Base-by-base conservation (phyloP, 768 basidiomycete species). In the Obba rivulosa region DNA sequence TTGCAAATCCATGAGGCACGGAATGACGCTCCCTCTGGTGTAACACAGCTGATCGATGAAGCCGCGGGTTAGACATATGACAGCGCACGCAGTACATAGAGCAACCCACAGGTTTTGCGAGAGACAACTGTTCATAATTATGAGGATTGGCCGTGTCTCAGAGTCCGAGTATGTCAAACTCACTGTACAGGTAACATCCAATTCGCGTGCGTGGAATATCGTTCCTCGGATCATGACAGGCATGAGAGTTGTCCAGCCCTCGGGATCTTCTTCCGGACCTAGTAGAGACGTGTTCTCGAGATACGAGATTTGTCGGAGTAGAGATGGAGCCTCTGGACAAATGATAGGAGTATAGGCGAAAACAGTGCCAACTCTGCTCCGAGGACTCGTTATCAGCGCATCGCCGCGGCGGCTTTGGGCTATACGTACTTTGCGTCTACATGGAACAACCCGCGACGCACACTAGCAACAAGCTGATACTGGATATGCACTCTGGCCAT, bases 251-350 rank as follows among this genome's bases (percentile, higher is more conserved):
- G 49, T 45, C 62, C 62, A 63, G 13, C 62, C 62, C 35, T 60
- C 58, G 25, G 58, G 60, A 41, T 63, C 62, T 28, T 45, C 55
- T 9, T 61, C 60, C 16, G 58, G 60, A 3, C 60, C 62, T 39
- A 55, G 34, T 9, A 63, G 43, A 14, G 60, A 58, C 24, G 25
- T 47, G 25, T 53, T 50, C 39, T 58, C 58, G 9, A 56, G 43
- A 49, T 61, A 61, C 18, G 60, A 56, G 20, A 59, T 42, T 34
- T 60, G 58, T 14, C 62, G 55, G 17, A 55, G 20, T n/a, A 55
- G 34, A 8, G 62, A 61, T 2, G 62, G 58, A 10, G 56, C 38
- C 10, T 24, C 38, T 8, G 60, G 60, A 5, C 53, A 46, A 7
- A 55, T 52, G 14, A 50, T 48, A 10, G 62, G 59, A 16, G 48